Conservation (phyloP, 179 eudicot genomes). For the Heliamphora pulchella region DNA sequence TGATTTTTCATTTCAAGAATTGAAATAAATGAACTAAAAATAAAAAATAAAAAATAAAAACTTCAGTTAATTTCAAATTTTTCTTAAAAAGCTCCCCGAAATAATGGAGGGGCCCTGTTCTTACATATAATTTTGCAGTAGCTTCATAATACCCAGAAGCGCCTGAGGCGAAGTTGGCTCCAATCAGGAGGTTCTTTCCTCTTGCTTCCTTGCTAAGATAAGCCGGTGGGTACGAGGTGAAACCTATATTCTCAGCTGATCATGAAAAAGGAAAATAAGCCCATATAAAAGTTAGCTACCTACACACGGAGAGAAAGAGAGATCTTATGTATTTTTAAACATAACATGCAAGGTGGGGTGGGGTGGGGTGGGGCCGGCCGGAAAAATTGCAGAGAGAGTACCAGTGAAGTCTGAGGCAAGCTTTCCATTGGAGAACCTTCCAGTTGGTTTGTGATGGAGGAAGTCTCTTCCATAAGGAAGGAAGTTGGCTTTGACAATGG, state of each 20-base stretch:
- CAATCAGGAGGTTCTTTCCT: conserved; percentile 49
- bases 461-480: conserved; percentile 91
- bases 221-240: conserved; percentile 67
- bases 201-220: conserved; percentile 60
- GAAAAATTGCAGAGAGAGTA: too few relatives aligned
- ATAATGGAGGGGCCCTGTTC: too few relatives aligned
- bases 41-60: too few relatives aligned
- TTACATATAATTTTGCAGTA: conserved; percentile 76
- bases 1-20: too few relatives aligned
- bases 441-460: conserved; percentile 47
- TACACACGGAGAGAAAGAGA: too few relatives aligned
- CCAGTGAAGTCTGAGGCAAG: conserved; percentile 90
- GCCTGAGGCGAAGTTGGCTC: conserved; percentile 93
- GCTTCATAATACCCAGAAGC: conserved; percentile 76
- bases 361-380: too few relatives aligned
- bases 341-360: too few relatives aligned
- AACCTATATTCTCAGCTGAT: conserved; percentile 86
- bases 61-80: too few relatives aligned
- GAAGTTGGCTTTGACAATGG: conserved; percentile 73
- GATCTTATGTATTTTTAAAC: too few relatives aligned
- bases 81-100: too few relatives aligned
- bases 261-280: neutral
- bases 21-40: too few relatives aligned
- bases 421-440: conserved; percentile 90
- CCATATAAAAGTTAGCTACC: too few relatives aligned